Base-by-base conservation (phyloP, 495 filamentous ascomycete genomes). In the Hypoxylon perforatum region DNA sequence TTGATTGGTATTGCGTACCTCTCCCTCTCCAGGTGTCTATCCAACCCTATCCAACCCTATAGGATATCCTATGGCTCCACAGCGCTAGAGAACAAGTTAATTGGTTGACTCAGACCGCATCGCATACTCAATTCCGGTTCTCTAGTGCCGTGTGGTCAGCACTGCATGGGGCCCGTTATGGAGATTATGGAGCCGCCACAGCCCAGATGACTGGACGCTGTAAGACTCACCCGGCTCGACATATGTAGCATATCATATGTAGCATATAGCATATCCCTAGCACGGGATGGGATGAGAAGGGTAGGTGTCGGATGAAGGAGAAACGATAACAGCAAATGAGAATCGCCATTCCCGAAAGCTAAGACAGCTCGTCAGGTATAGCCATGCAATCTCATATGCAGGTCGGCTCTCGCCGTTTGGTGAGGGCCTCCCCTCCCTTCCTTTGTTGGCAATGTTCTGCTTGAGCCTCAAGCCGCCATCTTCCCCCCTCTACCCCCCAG, bases 21-120 rank as follows among this genome's bases (percentile, higher is more conserved):
- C 30, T 33, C n/a, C 38, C 14, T 35, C 30, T 11, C 30, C 19
- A 48, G 50, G 23, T 22, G 11, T 25, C 23, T 30, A 19, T 11
- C n/a, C n/a, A 33, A 3, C 3, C n/a, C 33, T 19, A 49, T 35
- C 15, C 48, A 61, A 30, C 17, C 50, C 39, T 42, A 63, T 42
- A 49, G 39, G 23, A 19, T 25, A 53, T 15, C 21, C n/a, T 7
- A 19, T 2, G 36, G 22, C 23, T n/a, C 38, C 19, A 53, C 18
- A 15, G 8, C 42, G 6, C 15, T 33, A 4, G 17, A 14, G 36
- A 9, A 11, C 14, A 6, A 5, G 19, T 14, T 58, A 30, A 64
- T 64, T 57, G 61, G 54, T 52, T 64, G 54, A 47, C 23, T 45
- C 61, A 57, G 53, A 47, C 61, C 52, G 61, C 52, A 56, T 15